Conservation (phyloP, 345 rosid genomes). For the Brassica juncea region DNA sequence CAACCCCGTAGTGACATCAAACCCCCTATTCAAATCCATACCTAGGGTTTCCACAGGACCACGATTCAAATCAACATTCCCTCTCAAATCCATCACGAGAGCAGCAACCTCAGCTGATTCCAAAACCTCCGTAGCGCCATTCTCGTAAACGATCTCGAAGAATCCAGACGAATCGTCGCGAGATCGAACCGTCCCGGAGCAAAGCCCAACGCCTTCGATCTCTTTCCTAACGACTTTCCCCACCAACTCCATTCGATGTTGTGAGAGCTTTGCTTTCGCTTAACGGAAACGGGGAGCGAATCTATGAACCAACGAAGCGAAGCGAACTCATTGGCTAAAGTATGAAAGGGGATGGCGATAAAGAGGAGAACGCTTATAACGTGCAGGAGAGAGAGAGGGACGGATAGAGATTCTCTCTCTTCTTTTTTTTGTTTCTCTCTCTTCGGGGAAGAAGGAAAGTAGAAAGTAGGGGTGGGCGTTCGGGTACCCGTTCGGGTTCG, state of each 20-base stretch:
- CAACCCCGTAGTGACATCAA: slow-evolving; percentile 30
- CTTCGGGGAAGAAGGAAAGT: slow-evolving; percentile 11
- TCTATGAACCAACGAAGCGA: slow-evolving; percentile 17
- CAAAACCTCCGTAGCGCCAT: slow-evolving; percentile 67
- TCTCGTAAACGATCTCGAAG: slow-evolving; percentile 62
- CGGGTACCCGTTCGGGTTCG: too few relatives aligned
- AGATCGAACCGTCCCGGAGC: slow-evolving; percentile 61
- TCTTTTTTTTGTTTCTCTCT: background rate
- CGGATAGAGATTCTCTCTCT: slow-evolving; percentile 27
- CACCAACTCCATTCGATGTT: slow-evolving; percentile 53
- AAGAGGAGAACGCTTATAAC: slow-evolving; percentile 24
- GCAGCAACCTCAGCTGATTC: slow-evolving; percentile 47
- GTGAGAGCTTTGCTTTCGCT: slow-evolving; percentile 5
- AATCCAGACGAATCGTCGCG: slow-evolving; percentile 61
- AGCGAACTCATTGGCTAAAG: slow-evolving; percentile 16
- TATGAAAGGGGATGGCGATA: slow-evolving; percentile 2
- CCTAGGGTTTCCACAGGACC: slow-evolving; percentile 44
- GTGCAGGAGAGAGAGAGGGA: slow-evolving; percentile 17
- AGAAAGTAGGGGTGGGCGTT: too few relatives aligned
- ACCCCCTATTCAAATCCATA: slow-evolving; percentile 43
- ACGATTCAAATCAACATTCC: slow-evolving; percentile 41
- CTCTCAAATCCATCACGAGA: slow-evolving; percentile 37
- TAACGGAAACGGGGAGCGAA: slow-evolving; percentile 27
- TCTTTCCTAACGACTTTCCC: slow-evolving; percentile 63
- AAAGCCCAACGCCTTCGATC: slow-evolving; percentile 49